Conservation (phyloP, 306 rosid species). For the Alnus rubra region DNA sequence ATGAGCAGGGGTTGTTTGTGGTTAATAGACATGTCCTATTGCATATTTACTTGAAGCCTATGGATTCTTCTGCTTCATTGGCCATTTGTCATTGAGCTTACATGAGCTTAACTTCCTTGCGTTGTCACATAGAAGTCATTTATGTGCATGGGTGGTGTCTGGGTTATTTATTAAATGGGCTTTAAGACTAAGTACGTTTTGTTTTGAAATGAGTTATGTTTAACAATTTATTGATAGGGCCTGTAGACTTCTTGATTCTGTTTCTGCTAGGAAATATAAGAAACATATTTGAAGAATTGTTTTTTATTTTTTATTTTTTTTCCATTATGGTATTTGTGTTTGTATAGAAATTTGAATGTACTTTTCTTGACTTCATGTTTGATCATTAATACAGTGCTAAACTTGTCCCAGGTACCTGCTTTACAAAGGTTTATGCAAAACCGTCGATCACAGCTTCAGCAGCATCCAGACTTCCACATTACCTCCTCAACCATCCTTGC, state of each 20-base stretch:
- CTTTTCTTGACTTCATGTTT: not conserved
- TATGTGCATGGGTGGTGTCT: not conserved
- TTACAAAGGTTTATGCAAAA: slow-evolving; percentile 91
- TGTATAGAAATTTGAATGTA: not conserved
- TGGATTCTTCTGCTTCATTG: not conserved
- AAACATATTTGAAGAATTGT: not conserved
- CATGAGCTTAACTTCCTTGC: not conserved
- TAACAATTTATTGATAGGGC: not conserved
- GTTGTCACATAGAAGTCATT: not conserved
- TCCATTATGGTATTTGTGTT: not conserved
- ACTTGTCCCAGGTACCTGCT: slow-evolving; percentile 72
- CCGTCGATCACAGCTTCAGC: slow-evolving; percentile 85
- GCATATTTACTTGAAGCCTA: not conserved
- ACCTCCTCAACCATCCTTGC: slow-evolving; percentile 96
- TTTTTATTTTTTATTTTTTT: too few species aligned
- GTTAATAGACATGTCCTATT: not conserved
- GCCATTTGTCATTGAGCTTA: not conserved
- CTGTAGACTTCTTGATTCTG: too few species aligned
- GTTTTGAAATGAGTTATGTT: not conserved
- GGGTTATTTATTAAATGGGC: not conserved
- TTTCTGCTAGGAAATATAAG: not conserved
- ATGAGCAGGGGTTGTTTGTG: not conserved
- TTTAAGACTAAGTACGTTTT: not conserved
- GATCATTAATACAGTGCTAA: not conserved
- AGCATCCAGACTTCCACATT: slow-evolving; percentile 93